phyloP scores from a whole-genome alignment of 1,284 basidiomycete genomes.

The Ganoderma lucidum region DNA sequence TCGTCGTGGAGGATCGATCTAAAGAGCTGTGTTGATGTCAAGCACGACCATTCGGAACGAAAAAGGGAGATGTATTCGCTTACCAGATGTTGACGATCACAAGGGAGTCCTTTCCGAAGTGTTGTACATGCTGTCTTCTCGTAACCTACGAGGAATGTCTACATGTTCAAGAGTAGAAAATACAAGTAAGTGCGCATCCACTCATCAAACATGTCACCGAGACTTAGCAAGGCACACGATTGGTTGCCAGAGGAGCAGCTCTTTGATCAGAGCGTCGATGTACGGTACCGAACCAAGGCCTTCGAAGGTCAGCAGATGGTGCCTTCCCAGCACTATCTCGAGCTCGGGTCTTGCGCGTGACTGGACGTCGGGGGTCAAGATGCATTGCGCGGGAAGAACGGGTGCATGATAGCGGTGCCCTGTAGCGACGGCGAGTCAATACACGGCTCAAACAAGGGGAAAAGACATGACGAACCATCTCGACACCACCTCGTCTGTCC shows the following conservation, averaged over 20 bases:
- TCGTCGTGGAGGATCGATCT: conserved; percentile 38
- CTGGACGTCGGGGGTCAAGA: conserved; percentile 39
- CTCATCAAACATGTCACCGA: too few species aligned
- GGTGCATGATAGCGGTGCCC: conserved; percentile 22
- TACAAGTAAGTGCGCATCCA: too few species aligned
- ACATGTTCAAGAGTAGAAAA: neutral
- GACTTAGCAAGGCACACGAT: conserved; percentile 26
- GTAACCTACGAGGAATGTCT: conserved; percentile 21
- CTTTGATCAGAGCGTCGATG: conserved; percentile 41
- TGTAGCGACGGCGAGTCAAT: neutral
- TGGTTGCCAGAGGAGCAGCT: conserved; percentile 42
- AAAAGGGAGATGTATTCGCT: too few species aligned
- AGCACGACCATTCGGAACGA: too few species aligned
- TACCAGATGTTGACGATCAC: conserved; percentile 29
- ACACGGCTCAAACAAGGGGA: neutral
- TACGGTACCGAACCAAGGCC: conserved; percentile 41
- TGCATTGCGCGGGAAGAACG: conserved; percentile 42
- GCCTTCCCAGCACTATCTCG: conserved; percentile 38
- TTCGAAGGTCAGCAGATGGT: conserved; percentile 40
- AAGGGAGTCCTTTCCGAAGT: conserved; percentile 23
- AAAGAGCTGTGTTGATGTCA: too few species aligned
- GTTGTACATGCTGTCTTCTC: conserved; percentile 24
- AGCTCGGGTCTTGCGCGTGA: conserved; percentile 40
- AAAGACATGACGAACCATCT: conserved; percentile 14
- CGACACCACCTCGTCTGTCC: conserved; percentile 10